Percentiles rank a stretch among this genome's conserved stretches.
Evolutionary conservation across 1,139 yeast species (phyloP).

Genomic region (Pichia sp.): DNA sequence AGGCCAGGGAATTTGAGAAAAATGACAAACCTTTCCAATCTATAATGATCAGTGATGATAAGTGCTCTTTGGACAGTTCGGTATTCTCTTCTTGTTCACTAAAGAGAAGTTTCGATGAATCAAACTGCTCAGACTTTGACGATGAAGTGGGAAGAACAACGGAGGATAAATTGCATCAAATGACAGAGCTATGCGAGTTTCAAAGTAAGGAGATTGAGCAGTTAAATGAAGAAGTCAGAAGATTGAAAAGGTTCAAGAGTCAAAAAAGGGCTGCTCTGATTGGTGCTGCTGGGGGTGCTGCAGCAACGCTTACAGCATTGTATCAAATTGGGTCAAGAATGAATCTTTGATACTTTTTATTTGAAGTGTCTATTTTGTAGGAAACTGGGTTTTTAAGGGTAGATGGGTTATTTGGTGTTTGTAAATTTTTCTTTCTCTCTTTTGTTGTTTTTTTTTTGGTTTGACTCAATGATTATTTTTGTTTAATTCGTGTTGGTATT

Average conservation of each 20-base stretch:
- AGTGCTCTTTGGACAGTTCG: not conserved
- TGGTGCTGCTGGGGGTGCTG: slow-evolving; percentile 15
- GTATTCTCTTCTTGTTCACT: not conserved
- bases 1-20: not conserved
- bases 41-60: not conserved
- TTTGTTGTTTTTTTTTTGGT: not conserved
- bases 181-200: not conserved
- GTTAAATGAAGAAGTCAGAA: slow-evolving; percentile 1
- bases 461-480: not conserved
- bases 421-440: too few relatives aligned
- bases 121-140: not conserved
- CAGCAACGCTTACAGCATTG: slow-evolving; percentile 16
- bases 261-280: not conserved
- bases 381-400: not conserved
- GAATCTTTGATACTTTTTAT: not conserved
- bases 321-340: slow-evolving; percentile 10
- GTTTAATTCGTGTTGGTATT: not conserved
- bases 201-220: slow-evolving; percentile 1
- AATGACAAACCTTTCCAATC: not conserved
- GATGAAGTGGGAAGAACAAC: not conserved
- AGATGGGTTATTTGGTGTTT: not conserved
- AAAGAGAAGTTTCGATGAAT: not conserved
- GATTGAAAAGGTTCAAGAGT: slow-evolving; percentile 1
- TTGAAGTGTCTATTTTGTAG: too few relatives aligned
- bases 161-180: not conserved